Evolutionary conservation across 2,329 filamentous ascomycete species (phyloP).

Genomic region (Anisogramma anomala): DNA sequence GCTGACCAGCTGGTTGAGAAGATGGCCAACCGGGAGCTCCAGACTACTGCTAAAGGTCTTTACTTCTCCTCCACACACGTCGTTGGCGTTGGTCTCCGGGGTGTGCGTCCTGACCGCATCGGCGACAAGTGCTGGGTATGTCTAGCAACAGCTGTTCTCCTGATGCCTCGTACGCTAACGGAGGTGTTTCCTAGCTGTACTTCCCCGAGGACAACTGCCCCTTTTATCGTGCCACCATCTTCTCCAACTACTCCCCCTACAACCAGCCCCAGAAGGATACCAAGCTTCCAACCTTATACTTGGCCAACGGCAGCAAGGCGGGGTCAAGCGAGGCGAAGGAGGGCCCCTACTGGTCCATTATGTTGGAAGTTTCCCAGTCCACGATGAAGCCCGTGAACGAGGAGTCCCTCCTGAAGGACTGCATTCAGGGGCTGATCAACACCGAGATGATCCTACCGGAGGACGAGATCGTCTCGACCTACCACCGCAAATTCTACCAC

Average conservation of each 20-base stretch:
- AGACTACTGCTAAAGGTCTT: conserved; percentile 74
- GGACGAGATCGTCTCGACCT: conserved; percentile 95
- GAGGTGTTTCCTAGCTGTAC: conserved; percentile 52
- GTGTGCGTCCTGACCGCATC: conserved; percentile 83
- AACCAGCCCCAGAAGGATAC: conserved; percentile 79
- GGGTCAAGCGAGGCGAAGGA: conserved; percentile 60
- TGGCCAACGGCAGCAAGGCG: conserved; percentile 76
- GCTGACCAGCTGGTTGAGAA: conserved; percentile 78
- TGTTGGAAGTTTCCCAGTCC: conserved; percentile 96
- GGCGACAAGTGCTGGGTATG: conserved; percentile 97
- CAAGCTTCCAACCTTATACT: conserved; percentile 77
- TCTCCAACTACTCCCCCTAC: conserved; percentile 99
- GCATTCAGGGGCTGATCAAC: conserved; percentile 93
- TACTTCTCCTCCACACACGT: conserved; percentile 98
- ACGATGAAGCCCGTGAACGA: conserved; percentile 87
- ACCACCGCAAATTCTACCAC: conserved; percentile 96
- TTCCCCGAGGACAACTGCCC: conserved; percentile 98
- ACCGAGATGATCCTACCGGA: conserved; percentile 86
- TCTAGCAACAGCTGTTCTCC: too few relatives aligned
- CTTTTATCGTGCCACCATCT: conserved; percentile 99
- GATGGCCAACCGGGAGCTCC: conserved; percentile 79
- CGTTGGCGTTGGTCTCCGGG: conserved; percentile 89
- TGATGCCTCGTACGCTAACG: conserved; percentile 18
- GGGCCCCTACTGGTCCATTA: conserved; percentile 99
- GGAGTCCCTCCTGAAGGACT: conserved; percentile 74